Conservation (phyloP, 139 green algal genomes). For the Volvox africanus region DNA sequence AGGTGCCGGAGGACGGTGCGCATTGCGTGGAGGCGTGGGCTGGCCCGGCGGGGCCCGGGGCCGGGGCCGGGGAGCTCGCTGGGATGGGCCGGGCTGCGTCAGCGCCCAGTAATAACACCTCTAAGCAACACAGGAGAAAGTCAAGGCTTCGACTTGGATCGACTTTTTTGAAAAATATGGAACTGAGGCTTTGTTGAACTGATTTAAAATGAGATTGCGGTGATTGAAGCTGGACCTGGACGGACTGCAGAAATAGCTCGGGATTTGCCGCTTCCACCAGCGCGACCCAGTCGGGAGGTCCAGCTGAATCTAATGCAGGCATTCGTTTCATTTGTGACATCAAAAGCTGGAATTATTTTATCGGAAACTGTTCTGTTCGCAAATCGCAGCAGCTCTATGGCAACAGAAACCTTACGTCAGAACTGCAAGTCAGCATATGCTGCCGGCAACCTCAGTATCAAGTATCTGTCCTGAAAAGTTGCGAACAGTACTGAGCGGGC, state of each 20-base stretch:
- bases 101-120: not conserved
- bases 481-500: too few relatives aligned
- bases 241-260: not conserved
- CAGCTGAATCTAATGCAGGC: not conserved
- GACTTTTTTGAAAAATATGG: not conserved
- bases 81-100: not conserved
- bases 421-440: too few relatives aligned
- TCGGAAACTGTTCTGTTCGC: too few relatives aligned
- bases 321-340: not conserved
- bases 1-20: not conserved
- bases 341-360: too few relatives aligned
- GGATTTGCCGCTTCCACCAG: not conserved
- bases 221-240: constrained; percentile 1
- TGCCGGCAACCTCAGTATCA: too few relatives aligned
- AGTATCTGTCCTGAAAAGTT: too few relatives aligned
- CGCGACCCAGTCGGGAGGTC: not conserved
- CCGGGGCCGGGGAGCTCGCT: too few relatives aligned
- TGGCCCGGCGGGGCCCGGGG: too few relatives aligned
- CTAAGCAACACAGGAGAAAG: constrained; percentile 19
- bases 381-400: too few relatives aligned
- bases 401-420: too few relatives aligned
- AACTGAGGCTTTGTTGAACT: not conserved
- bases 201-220: constrained; percentile 1
- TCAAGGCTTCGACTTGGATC: not conserved
- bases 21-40: too few relatives aligned